Conservation (phyloP, 2,329 filamentous ascomycete genomes). For the Mycosphaerella sp. region DNA sequence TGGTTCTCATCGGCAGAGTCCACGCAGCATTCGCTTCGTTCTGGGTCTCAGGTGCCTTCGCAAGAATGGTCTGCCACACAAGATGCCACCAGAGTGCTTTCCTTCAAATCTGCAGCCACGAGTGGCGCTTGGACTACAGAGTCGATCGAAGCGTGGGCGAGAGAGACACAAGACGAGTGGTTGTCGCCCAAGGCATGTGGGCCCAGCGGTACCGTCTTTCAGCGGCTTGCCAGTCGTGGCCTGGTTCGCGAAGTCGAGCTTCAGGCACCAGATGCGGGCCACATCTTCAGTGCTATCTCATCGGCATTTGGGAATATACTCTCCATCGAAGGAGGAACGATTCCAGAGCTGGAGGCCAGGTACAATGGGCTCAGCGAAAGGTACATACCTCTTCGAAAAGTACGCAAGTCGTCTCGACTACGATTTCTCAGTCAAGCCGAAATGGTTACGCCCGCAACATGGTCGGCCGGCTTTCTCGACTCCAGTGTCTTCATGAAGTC, state of each 20-base stretch:
- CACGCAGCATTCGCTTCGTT: conserved; percentile 33
- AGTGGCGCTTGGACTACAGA: conserved; percentile 46
- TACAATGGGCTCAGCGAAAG: conserved; percentile 58
- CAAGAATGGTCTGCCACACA: conserved; percentile 44
- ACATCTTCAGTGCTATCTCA: conserved; percentile 58
- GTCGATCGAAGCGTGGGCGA: conserved; percentile 45
- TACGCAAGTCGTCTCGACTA: conserved; percentile 65
- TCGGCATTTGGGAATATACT: conserved; percentile 53
- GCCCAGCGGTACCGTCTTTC: conserved; percentile 56
- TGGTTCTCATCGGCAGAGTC: conserved; percentile 45
- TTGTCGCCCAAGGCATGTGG: conserved; percentile 63
- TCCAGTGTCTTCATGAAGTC: conserved; percentile 68
- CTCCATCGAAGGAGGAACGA: conserved; percentile 5
- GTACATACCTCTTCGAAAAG: conserved; percentile 71
- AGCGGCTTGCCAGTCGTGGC: conserved; percentile 67
- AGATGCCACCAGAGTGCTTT: conserved; percentile 15
- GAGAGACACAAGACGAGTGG: conserved; percentile 47
- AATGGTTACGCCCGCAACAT: conserved; percentile 65
- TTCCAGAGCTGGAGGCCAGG: conserved; percentile 34
- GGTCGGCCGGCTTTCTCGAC: conserved; percentile 64
- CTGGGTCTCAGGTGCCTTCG: conserved; percentile 35
- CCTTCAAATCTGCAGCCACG: conserved; percentile 27
- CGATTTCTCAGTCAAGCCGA: conserved; percentile 64
- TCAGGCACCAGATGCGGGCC: conserved; percentile 57
- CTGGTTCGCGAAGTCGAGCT: conserved; percentile 60